Base-by-base conservation (phyloP, 352 stramenopile species). In the Globisporangium cystogenes region DNA sequence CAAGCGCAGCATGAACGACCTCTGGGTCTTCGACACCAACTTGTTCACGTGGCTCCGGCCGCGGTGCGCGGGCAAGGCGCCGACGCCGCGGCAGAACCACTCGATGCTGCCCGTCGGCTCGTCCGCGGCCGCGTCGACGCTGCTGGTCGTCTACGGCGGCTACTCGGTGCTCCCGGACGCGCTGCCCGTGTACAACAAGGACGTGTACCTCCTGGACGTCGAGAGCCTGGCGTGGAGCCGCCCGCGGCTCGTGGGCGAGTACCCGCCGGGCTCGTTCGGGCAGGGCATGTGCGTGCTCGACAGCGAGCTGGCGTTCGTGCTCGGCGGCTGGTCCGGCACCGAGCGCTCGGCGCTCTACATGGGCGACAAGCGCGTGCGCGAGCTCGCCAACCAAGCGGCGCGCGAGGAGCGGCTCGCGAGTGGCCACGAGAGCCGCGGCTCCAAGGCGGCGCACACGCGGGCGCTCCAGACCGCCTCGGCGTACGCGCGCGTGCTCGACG, bases 111-210 rank as follows among this genome's bases (percentile, higher is more conserved):
- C 65, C 1, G 44, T 86, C 4, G 18, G 23, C 10, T n/a, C 36
- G 16, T 11, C 20, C 12, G 36, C 14, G 39, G 75, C 24, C 70
- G 69, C 48, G 4, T 54, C 62, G 24, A 57, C 65, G 4, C 56
- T 62, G 12, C 48, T 91, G 16, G 21, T 96, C 39, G 68, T 94
- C 21, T 93, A 87, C 62, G 89, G 89, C 27, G 91, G 89, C 44
- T 93, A 90, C 60, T 70, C 62, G 7, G 72, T 88, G 14, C 45
- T 70, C 3, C 55, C 63, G 0, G 67, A 83, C 7, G 48, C 64
- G 18, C 59, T 87, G 35, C 79, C 77, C 5, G 74, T 76, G 44
- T 90, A 90, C 64, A 84, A 86, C 64, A 86, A 87, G 51, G 80
- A 90, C 60, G 54, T 90, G 21, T 84, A 86, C 53, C 64, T 86